Conservation (phyloP, 768 basidiomycete genomes). For the Sporobolomyces roseus region DNA sequence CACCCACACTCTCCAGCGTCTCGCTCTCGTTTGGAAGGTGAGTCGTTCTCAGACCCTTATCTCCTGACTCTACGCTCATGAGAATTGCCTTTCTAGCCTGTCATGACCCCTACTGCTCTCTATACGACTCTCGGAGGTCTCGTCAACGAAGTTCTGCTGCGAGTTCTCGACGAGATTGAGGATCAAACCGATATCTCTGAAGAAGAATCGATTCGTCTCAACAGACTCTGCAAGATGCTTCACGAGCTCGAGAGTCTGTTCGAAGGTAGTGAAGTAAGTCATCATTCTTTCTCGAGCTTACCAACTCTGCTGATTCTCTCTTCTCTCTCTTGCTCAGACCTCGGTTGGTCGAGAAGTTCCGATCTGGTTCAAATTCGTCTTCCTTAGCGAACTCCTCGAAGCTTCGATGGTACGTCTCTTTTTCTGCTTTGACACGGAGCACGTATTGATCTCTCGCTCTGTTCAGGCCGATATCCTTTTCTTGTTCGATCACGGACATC, state of each 20-base stretch:
- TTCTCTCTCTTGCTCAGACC: slow-evolving; percentile 23
- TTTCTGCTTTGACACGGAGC: background rate
- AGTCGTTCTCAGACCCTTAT: slow-evolving; percentile 9
- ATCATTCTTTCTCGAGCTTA: background rate
- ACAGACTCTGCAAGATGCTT: slow-evolving; percentile 49
- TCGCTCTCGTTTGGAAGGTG: slow-evolving; percentile 51
- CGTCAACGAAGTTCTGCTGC: slow-evolving; percentile 47
- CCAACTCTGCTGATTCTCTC: too few species aligned
- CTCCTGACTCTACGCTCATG: too few species aligned
- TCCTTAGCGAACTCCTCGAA: slow-evolving; percentile 52
- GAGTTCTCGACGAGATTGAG: slow-evolving; percentile 49
- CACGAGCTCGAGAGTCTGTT: slow-evolving; percentile 51
- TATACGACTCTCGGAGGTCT: slow-evolving; percentile 48
- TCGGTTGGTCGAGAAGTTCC: slow-evolving; percentile 49
- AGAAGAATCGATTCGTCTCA: slow-evolving; percentile 50
- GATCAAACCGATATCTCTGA: slow-evolving; percentile 52
- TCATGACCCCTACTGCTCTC: slow-evolving; percentile 46
- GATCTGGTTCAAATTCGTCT: slow-evolving; percentile 53
- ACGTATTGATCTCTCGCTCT: slow-evolving; percentile 16
- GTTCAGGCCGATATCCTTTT: slow-evolving; percentile 52
- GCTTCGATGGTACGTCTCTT: slow-evolving; percentile 38
- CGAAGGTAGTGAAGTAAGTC: slow-evolving; percentile 32
- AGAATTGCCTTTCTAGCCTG: too few species aligned
- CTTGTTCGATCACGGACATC: slow-evolving; percentile 51
- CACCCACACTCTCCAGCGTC: slow-evolving; percentile 47